Evolutionary conservation across 257 asterid genomes (phyloP).

Genomic region (Solanum corneliomulleri): DNA sequence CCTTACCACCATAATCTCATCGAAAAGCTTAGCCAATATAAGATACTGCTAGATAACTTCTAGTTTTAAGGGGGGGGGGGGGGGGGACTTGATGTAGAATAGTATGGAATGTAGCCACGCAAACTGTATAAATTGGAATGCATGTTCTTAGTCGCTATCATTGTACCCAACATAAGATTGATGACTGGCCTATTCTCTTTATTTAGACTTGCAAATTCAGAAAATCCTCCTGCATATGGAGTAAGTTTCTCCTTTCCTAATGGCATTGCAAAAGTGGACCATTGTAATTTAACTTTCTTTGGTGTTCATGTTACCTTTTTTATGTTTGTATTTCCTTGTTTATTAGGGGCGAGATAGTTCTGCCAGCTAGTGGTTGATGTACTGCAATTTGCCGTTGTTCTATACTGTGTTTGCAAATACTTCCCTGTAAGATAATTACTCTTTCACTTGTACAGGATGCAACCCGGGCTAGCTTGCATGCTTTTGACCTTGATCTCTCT

Average conservation of each 20-base stretch:
- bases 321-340: not conserved
- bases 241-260: not conserved
- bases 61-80: not conserved
- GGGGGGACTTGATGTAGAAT: not conserved
- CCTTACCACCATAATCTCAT: not conserved
- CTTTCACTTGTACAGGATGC: not conserved
- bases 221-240: not conserved
- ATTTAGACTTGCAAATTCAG: not conserved
- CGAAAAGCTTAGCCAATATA: not conserved
- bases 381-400: not conserved
- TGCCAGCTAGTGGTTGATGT: not conserved
- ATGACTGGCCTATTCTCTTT: not conserved
- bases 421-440: not conserved
- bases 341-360: not conserved
- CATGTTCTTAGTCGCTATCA: not conserved
- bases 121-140: not conserved
- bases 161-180: not conserved
- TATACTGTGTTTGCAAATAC: not conserved
- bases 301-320: not conserved
- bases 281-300: not conserved
- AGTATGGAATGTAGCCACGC: not conserved
- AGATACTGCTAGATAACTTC: not conserved
- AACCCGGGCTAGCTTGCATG: constrained; percentile 32
- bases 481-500: constrained; percentile 49
- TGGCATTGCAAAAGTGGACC: not conserved